These are phyloP conservation scores for Eragrostis curvula DNA, from an alignment of 176 grass and related monocot genomes.

Conservation along the genomic window DNA sequence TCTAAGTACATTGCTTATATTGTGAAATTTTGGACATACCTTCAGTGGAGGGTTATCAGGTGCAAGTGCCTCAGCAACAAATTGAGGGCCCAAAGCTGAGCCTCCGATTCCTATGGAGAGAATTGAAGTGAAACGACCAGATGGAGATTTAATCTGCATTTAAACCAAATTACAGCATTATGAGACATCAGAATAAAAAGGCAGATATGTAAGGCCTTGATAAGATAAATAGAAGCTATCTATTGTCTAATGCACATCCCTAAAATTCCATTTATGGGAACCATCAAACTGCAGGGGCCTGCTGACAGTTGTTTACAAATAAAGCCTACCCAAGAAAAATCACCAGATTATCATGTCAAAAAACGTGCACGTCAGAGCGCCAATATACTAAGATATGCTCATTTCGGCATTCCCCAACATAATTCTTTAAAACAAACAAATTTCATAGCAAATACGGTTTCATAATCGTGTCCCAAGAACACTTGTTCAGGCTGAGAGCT, in stretches of 20 bases:
- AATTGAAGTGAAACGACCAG: slow-evolving; percentile 88
- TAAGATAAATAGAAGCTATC: slow-evolving; percentile 17
- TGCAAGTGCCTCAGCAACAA: slow-evolving; percentile 96
- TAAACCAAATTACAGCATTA: slow-evolving; percentile 19
- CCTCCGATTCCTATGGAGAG: slow-evolving; percentile 97
- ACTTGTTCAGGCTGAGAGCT: not conserved
- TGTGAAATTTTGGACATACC: slow-evolving; percentile 47
- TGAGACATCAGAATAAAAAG: slow-evolving; percentile 2
- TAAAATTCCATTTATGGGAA: not conserved
- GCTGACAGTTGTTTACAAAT: not conserved
- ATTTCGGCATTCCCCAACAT: not conserved
- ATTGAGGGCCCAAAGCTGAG: slow-evolving; percentile 92
- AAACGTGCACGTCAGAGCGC: not conserved
- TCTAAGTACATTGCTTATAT: slow-evolving; percentile 1
- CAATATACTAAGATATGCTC: not conserved
- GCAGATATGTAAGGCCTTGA: slow-evolving; percentile 22
- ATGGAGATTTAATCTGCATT: slow-evolving; percentile 86
- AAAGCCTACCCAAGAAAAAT: not conserved
- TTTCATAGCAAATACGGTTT: not conserved
- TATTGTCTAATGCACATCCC: slow-evolving; percentile 27
- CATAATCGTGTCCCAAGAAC: not conserved
- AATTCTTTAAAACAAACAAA: not conserved
- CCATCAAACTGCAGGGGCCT: not conserved
- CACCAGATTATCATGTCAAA: slow-evolving; percentile 3
- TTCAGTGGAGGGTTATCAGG: slow-evolving; percentile 95